Evolutionary conservation across 2,329 filamentous ascomycete species (phyloP).

Genomic region (Penicillium sp.): DNA sequence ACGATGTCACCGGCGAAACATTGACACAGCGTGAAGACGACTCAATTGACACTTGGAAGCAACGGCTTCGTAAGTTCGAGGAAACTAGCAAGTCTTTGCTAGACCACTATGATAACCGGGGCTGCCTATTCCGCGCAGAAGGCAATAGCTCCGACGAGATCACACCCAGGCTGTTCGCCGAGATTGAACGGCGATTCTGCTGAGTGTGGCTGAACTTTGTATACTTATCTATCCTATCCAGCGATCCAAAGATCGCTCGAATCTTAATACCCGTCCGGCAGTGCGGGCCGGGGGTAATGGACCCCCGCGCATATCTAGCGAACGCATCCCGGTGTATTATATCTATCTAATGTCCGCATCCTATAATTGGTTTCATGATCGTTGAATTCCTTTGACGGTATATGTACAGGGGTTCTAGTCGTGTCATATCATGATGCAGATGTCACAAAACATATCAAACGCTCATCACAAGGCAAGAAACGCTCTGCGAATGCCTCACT

Average conservation of each 20-base stretch:
- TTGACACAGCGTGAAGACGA: conserved; percentile 85
- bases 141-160: conserved; percentile 95
- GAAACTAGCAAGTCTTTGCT: conserved; percentile 83
- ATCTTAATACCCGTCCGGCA: conserved; percentile 20
- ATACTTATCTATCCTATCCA: conserved; percentile 11
- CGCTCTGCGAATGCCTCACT: conserved; percentile 12
- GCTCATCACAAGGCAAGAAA: conserved; percentile 7
- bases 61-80: conserved; percentile 78
- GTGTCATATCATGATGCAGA: conserved; percentile 14
- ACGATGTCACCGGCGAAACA: conserved; percentile 88
- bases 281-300: conserved; percentile 2
- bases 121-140: conserved; percentile 81
- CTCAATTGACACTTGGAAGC: conserved; percentile 80
- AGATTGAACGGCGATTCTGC: conserved; percentile 78
- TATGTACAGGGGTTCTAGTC: conserved; percentile 12
- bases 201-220: conserved; percentile 17
- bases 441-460: conserved; percentile 1
- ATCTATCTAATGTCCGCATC: conserved; percentile 14
- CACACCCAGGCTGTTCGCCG: conserved; percentile 79
- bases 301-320: conserved; percentile 17
- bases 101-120: conserved; percentile 83
- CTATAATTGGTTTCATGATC: neutral
- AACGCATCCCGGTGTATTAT: conserved; percentile 21
- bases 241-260: neutral
- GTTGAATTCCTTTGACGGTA: neutral